phyloP scores from a whole-genome alignment of 1,139 yeast species.

The Debaryomycetaceae sp. region DNA sequence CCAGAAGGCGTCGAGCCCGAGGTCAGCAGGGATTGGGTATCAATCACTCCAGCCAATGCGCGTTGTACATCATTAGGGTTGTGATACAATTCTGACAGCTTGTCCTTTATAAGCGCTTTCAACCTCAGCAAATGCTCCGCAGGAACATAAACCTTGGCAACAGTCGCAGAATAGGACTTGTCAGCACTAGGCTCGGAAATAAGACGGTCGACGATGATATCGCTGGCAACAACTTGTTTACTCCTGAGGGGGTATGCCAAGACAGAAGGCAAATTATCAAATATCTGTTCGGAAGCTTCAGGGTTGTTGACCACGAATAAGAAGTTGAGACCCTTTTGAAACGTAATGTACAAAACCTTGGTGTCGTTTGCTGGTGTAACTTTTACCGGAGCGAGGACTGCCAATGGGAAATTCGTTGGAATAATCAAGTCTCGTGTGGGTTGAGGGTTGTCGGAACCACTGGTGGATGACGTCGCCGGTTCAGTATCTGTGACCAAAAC shows the following conservation, averaged over 20 bases:
- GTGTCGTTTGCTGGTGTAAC: conserved; percentile 38
- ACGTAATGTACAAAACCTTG: conserved; percentile 57
- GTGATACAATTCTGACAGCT: conserved; percentile 38
- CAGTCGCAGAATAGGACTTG: conserved; percentile 51
- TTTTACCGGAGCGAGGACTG: conserved; percentile 46
- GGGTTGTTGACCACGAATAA: conserved; percentile 61
- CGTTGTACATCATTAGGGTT: conserved; percentile 36
- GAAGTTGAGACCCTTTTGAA: conserved; percentile 55
- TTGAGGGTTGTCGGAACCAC: no score
- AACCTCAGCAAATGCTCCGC: conserved; percentile 32
- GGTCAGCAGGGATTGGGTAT: conserved; percentile 26
- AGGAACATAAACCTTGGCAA: conserved; percentile 71
- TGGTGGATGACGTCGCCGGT: background rate
- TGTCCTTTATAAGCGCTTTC: conserved; percentile 30
- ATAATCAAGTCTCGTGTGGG: no score
- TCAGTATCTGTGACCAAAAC: conserved; percentile 23
- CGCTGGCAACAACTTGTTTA: conserved; percentile 16
- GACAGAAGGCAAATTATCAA: conserved; percentile 54
- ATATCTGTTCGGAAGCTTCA: conserved; percentile 64
- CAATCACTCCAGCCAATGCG: conserved; percentile 47
- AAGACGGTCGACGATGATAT: conserved; percentile 47
- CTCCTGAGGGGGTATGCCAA: conserved; percentile 41
- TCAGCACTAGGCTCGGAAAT: conserved; percentile 53
- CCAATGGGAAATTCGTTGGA: conserved; percentile 55
- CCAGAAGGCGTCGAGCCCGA: no score